Conservation (phyloP, 1,284 basidiomycete species). For the Tilletiopsis washingtonensis region DNA sequence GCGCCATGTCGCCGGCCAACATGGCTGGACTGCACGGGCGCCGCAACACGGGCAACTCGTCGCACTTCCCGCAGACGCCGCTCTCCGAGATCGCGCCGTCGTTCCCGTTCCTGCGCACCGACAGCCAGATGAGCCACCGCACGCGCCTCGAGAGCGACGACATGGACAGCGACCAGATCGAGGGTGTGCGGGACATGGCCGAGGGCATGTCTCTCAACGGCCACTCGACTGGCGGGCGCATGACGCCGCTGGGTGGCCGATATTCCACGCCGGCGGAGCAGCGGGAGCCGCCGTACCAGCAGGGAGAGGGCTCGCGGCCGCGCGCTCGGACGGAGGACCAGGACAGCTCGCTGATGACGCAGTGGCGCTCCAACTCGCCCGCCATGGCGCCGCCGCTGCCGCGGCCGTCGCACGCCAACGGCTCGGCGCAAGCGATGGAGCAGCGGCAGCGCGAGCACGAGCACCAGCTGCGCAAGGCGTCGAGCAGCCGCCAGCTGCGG, state of each 20-base stretch:
- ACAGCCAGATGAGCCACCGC: constrained; percentile 20
- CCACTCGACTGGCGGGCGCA: constrained; percentile 17
- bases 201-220: constrained; percentile 6
- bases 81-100: constrained; percentile 24
- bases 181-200: constrained; percentile 1
- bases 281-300: constrained; percentile 21
- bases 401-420: constrained; percentile 1
- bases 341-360: constrained; percentile 28
- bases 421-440: too few species aligned
- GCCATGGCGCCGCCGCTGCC: constrained; percentile 24
- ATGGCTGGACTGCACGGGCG: constrained; percentile 22
- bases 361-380: constrained; percentile 38
- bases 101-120: constrained; percentile 28
- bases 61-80: constrained; percentile 38
- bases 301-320: constrained; percentile 22
- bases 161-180: constrained; percentile 15
- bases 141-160: constrained; percentile 16
- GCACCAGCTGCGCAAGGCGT: constrained; percentile 31
- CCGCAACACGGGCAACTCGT: constrained; percentile 7
- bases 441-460: constrained; percentile 1
- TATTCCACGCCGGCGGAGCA: constrained; percentile 30
- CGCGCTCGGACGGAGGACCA: constrained; percentile 38
- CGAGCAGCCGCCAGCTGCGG: constrained; percentile 26
- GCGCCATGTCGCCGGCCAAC: constrained; percentile 15
- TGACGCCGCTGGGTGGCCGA: constrained; percentile 24